phyloP scores from a whole-genome alignment of 2,329 filamentous ascomycete species.

The Aspergillus piperis region DNA sequence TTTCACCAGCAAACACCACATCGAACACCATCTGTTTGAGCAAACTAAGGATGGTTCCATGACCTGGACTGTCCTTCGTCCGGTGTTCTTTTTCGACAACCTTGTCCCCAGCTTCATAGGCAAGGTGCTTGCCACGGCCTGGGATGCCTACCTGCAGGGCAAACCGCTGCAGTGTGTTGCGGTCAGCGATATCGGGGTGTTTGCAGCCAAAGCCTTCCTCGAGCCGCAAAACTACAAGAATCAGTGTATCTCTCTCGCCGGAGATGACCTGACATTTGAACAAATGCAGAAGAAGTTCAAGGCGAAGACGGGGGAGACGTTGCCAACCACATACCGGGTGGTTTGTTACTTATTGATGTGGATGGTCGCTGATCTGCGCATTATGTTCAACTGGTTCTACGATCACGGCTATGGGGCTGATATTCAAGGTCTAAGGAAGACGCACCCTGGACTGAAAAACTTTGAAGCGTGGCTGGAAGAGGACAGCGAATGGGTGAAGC shows the following conservation, averaged over 20 bases:
- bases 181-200: constrained; percentile 53
- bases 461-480: constrained; percentile 53
- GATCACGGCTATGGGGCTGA: constrained; percentile 52
- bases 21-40: constrained; percentile 62
- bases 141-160: constrained; percentile 43
- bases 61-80: constrained; percentile 64
- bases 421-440: constrained; percentile 44
- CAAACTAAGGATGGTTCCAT: constrained; percentile 45
- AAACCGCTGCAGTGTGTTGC: constrained; percentile 49
- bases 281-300: constrained; percentile 51
- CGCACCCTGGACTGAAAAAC: constrained; percentile 50
- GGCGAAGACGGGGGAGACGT: constrained; percentile 46
- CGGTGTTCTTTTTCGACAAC: constrained; percentile 65
- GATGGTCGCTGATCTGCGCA: constrained; percentile 46
- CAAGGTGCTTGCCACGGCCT: constrained; percentile 49
- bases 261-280: constrained; percentile 53
- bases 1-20: constrained; percentile 62
- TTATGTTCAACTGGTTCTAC: constrained; percentile 56
- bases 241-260: constrained; percentile 47
- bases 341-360: constrained; percentile 45
- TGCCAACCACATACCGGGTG: constrained; percentile 46
- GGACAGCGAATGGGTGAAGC: constrained; percentile 39
- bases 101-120: constrained; percentile 49
- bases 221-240: constrained; percentile 46
- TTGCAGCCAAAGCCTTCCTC: constrained; percentile 53